These are phyloP conservation scores for Pestalotiopsis sp. DNA, from an alignment of 2,329 filamentous ascomycete genomes.

Conservation along the genomic window DNA sequence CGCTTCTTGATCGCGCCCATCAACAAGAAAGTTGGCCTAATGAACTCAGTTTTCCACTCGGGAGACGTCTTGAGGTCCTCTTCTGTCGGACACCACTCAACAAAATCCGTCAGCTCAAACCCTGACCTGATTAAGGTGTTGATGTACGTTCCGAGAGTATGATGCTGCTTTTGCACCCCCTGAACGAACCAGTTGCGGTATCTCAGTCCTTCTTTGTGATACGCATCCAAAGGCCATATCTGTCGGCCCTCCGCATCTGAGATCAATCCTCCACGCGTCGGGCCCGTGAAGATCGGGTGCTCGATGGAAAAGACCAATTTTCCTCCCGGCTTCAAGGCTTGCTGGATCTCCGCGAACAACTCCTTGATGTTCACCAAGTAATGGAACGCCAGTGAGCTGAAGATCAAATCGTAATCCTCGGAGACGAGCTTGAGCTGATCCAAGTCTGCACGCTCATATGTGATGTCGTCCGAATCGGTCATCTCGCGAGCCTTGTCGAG, in stretches of 20 bases:
- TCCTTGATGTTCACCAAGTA: conserved; percentile 37
- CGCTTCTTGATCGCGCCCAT: conserved; percentile 19
- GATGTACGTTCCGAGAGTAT: conserved; percentile 44
- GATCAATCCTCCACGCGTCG: conserved; percentile 33
- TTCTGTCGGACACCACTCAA: conserved; percentile 37
- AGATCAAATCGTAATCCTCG: conserved; percentile 37
- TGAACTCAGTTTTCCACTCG: conserved; percentile 18
- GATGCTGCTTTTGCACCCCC: conserved; percentile 48
- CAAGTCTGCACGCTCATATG: conserved; percentile 36
- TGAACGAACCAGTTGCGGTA: conserved; percentile 43
- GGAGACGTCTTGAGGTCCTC: conserved; percentile 20
- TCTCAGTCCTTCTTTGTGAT: conserved; percentile 43
- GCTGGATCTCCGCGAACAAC: conserved; percentile 34
- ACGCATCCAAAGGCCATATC: conserved; percentile 45
- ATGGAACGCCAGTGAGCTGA: conserved; percentile 44
- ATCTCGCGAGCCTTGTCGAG: conserved; percentile 36
- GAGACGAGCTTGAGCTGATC: conserved; percentile 30
- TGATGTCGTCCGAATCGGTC: conserved; percentile 30
- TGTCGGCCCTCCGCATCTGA: conserved; percentile 31
- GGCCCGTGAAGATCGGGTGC: conserved; percentile 49
- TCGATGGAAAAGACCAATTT: conserved; percentile 48
- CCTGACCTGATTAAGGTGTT: conserved; percentile 36
- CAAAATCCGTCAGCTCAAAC: conserved; percentile 40
- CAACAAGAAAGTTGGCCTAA: conserved; percentile 26
- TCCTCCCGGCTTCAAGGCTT: conserved; percentile 35